Evolutionary conservation across 2,329 filamentous ascomycete species (phyloP).

Genomic region (Ampelomyces quisqualis): DNA sequence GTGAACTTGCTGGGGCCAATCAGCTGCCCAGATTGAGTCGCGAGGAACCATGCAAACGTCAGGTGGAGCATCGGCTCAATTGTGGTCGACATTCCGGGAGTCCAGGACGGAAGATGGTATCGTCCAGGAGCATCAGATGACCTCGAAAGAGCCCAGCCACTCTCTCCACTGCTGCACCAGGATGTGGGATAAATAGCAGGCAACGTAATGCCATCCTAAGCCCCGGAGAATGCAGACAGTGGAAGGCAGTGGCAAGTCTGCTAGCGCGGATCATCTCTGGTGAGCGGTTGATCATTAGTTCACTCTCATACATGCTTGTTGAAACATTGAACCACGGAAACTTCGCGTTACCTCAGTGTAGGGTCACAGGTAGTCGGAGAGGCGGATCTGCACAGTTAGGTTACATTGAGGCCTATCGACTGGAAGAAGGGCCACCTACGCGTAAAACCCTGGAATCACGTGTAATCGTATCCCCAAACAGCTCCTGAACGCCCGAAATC

Average conservation of each 20-base stretch:
- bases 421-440: constrained; percentile 27
- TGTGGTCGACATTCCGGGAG: constrained; percentile 20
- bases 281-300: not conserved
- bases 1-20: constrained; percentile 27
- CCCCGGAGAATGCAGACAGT: not conserved
- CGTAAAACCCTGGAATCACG: not conserved
- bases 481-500: constrained; percentile 14
- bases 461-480: constrained; percentile 1
- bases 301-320: not conserved
- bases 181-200: not conserved
- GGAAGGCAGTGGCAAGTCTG: not conserved
- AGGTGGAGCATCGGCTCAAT: constrained; percentile 24
- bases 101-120: constrained; percentile 21
- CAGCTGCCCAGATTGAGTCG: constrained; percentile 9
- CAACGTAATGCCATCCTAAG: not conserved
- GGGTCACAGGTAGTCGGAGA: not conserved
- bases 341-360: not conserved
- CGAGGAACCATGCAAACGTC: constrained; percentile 20
- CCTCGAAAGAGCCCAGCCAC: constrained; percentile 9
- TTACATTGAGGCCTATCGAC: constrained; percentile 12
- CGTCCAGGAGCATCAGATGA: constrained; percentile 37
- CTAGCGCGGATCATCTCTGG: not conserved
- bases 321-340: not conserved
- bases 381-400: constrained; percentile 14
- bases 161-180: constrained; percentile 14